A percentile compares a stretch with the other conserved stretches of the same genome.
Evolutionary conservation across 2,329 filamentous ascomycete genomes (phyloP).

Genomic region (Aureobasidium sp.): DNA sequence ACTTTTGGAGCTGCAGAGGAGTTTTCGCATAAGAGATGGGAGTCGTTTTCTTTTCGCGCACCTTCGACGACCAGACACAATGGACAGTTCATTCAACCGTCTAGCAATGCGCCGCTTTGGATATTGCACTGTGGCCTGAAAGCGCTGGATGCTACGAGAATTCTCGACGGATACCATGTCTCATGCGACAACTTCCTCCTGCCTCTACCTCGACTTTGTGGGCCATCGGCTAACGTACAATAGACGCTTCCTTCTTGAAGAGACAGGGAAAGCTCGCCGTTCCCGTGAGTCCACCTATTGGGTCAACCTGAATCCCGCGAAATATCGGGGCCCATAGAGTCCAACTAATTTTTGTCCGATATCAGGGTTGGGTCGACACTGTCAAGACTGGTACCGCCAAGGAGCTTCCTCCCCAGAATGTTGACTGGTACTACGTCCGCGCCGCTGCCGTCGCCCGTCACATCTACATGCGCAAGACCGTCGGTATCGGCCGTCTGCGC

Average conservation of each 20-base stretch:
- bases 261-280: constrained; percentile 88
- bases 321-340: neutral
- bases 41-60: neutral
- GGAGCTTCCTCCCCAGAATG: constrained; percentile 95
- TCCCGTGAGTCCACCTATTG: constrained; percentile 33
- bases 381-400: constrained; percentile 97
- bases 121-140: neutral
- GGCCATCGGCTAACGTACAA: neutral
- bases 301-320: constrained; percentile 1
- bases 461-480: constrained; percentile 99
- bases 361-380: constrained; percentile 89
- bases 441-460: constrained; percentile 93
- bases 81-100: neutral
- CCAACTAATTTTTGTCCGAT: neutral
- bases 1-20: neutral
- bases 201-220: neutral
- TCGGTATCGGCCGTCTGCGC: constrained; percentile 94
- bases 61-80: neutral
- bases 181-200: neutral
- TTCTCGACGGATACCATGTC: neutral
- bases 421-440: constrained; percentile 92
- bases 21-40: constrained; percentile 5
- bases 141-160: neutral
- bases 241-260: constrained; percentile 72
- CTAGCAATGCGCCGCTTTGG: neutral